Evolutionary conservation across 2,329 filamentous ascomycete genomes (phyloP).

Genomic region (Cladophialophora carrionii): DNA sequence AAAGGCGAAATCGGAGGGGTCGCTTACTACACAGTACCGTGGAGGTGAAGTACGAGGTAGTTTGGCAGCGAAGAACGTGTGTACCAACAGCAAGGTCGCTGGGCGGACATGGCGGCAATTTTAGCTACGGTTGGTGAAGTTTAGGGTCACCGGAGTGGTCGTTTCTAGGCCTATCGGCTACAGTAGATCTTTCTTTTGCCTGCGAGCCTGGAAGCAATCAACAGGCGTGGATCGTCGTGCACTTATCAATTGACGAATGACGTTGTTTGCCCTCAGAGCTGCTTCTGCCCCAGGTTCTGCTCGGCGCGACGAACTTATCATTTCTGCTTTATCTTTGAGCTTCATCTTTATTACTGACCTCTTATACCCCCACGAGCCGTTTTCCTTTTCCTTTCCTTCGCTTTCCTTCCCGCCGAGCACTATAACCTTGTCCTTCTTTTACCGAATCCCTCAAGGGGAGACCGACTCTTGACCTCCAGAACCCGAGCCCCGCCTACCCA

Average conservation of each 20-base stretch:
- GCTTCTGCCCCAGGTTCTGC: conserved; percentile 8
- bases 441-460: not conserved
- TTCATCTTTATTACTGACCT: conserved; percentile 12
- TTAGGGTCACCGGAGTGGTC: not conserved
- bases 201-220: conserved; percentile 1
- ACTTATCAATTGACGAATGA: conserved; percentile 20
- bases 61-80: not conserved
- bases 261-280: conserved; percentile 18
- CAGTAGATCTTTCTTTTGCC: conserved; percentile 12
- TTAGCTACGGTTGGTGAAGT: not conserved
- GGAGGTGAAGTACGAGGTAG: too few relatives aligned
- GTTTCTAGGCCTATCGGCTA: conserved; percentile 3
- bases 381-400: conserved; percentile 3
- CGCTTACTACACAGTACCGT: too few relatives aligned
- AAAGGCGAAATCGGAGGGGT: not conserved
- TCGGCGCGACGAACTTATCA: conserved; percentile 17
- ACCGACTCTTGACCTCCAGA: not conserved
- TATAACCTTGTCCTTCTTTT: not conserved
- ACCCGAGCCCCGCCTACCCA: conserved; percentile 1
- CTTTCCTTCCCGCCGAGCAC: not conserved
- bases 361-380: conserved; percentile 7
- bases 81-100: not conserved
- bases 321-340: not conserved
- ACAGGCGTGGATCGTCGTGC: not conserved
- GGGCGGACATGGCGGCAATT: not conserved